phyloP scores from a whole-genome alignment of 768 basidiomycete species.

The Boletus subcaerulescens region DNA sequence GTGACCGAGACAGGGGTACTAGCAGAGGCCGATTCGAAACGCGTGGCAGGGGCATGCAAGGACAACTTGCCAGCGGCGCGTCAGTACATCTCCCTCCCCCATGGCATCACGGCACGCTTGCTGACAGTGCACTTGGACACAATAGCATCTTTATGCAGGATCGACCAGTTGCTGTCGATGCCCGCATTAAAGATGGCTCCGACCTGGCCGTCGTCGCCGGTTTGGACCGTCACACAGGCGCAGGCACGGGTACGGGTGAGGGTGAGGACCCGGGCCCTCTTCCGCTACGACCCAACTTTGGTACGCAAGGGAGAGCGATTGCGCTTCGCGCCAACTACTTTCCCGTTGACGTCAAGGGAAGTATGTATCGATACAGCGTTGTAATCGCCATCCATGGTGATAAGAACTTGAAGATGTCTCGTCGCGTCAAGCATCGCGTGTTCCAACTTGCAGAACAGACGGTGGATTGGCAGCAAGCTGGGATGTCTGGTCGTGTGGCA shows the following conservation, averaged over 20 bases:
- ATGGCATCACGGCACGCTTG: neutral
- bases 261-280: slow-evolving; percentile 16
- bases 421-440: slow-evolving; percentile 40
- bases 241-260: slow-evolving; percentile 13
- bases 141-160: slow-evolving; percentile 33
- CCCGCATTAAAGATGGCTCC: slow-evolving; percentile 45
- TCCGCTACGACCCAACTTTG: slow-evolving; percentile 46
- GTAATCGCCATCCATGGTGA: slow-evolving; percentile 21
- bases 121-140: neutral
- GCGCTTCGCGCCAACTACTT: slow-evolving; percentile 50
- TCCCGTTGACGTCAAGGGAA: slow-evolving; percentile 38
- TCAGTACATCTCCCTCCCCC: slow-evolving; percentile 5
- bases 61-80: slow-evolving; percentile 16
- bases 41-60: slow-evolving; percentile 24
- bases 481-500: slow-evolving; percentile 38
- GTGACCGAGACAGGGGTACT: neutral
- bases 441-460: slow-evolving; percentile 44
- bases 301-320: slow-evolving; percentile 38
- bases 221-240: slow-evolving; percentile 18
- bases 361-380: slow-evolving; percentile 41
- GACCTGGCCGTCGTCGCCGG: slow-evolving; percentile 37
- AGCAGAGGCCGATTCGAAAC: slow-evolving; percentile 10
- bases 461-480: slow-evolving; percentile 36
- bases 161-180: slow-evolving; percentile 45
- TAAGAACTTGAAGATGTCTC: slow-evolving; percentile 17